A percentile compares a stretch with the other conserved stretches of the same genome.
Evolutionary conservation across 805 yeast genomes (phyloP).

Genomic region (Wickerhamomyces strasburgensis): DNA sequence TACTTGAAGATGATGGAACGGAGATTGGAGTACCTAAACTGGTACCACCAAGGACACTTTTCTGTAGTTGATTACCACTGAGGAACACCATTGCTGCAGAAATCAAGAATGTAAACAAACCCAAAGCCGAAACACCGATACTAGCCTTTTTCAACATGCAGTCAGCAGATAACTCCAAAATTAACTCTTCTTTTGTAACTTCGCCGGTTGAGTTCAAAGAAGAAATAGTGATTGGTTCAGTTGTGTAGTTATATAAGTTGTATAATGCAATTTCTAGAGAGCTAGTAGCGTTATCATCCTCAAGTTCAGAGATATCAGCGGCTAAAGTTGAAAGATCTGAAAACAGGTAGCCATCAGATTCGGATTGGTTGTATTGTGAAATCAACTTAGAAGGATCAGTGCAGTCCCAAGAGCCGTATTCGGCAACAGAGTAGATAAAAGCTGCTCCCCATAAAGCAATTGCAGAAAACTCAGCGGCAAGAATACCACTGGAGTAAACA

Average conservation of each 20-base stretch:
- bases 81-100: conserved; percentile 8
- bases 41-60: not conserved
- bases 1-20: not conserved
- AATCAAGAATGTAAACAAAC: conserved; percentile 11
- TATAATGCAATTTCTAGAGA: conserved; percentile 1
- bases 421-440: conserved; percentile 22
- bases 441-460: conserved; percentile 22
- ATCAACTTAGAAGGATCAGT: conserved; percentile 20
- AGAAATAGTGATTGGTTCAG: conserved; percentile 7
- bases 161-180: conserved; percentile 14
- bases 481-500: conserved; percentile 6
- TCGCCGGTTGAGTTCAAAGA: conserved; percentile 9
- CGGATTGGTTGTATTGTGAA: conserved; percentile 24
- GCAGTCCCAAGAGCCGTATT: conserved; percentile 27
- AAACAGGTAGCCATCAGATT: conserved; percentile 6
- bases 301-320: not conserved
- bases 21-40: not conserved
- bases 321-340: conserved; percentile 3
- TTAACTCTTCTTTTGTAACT: conserved; percentile 7
- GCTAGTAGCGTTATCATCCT: conserved; percentile 1
- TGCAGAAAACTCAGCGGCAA: conserved; percentile 18
- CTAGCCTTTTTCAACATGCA: conserved; percentile 15
- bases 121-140: conserved; percentile 12
- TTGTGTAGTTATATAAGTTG: conserved; percentile 3
- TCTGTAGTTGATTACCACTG: not conserved